Evolutionary conservation across 345 rosid species (phyloP), one percentile per base, ranked within the genome.

Genomic region (Gossypium australe): DNA sequence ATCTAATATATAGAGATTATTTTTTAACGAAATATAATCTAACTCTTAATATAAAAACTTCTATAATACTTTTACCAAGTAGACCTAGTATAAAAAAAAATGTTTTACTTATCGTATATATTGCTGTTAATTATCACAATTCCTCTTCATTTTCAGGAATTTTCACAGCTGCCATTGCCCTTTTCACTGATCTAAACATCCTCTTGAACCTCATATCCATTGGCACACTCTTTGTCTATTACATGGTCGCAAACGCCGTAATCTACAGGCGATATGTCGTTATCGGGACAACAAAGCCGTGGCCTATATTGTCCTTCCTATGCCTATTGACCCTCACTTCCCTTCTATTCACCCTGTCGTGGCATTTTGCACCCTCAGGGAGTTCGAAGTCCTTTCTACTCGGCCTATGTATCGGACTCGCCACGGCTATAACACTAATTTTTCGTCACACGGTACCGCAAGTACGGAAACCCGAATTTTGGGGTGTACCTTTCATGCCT

Each of bases 401-500:
- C 4, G 87, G 85, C 0, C 80, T 87, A 1, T 85, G 78, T 25
- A 71, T 80, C 0, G 53, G 84, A 10, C 74, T 81, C 22, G 92
- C 88, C 6, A 66, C 86, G 7, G 83, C 83, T n/a, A 74, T 85
- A n/a, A 48, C 83, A 9, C 87, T 83, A 60, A 73, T 90, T 2
- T 94, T 94, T 55, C 85, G 79, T 0, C 84, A 66, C 63, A 69
- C 71, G 65, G 92, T 90, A 59, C 93, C 89, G 9, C 97, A 90
- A 57, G 94, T 82, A 2, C 77, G 85, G 51, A 87, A 80, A 45
- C 98, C 98, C 0, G 93, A 89, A 79, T 83, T 94, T 44, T 94
- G 98, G 98, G 92, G 93, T 2, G 90, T 92, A 55, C 97, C 98
- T 0, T 78, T 89, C 65, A 94, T 94, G 98, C 98, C 98, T 2